Evolutionary conservation across 2,329 filamentous ascomycete genomes (phyloP), one percentile per base, ranked within the genome.

Genomic region (Paraphaeosphaeria minitans): DNA sequence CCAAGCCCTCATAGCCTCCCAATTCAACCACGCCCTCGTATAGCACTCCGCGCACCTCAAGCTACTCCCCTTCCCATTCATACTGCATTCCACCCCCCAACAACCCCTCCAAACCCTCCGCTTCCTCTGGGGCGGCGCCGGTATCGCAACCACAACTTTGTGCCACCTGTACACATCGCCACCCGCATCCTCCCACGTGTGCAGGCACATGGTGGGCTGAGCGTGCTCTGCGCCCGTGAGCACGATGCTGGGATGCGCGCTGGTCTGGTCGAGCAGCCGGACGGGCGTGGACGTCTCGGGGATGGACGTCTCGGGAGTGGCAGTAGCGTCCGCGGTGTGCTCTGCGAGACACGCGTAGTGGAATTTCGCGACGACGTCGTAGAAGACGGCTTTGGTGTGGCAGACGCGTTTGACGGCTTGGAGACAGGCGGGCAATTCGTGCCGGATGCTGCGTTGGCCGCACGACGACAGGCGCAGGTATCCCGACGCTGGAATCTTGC

Each of bases 151-250:
- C 12, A 22, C 41, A 43, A 43, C 19, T 7, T 43, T n/a, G 22
- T 22, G 4, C 19, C 2, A 2, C 19, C 22, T 19, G 41, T 43
- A 43, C 41, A 12, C 10, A 10, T 43, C 41, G 2, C 22, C 21
- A 14, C 33, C 33, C n/a, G 49, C 33, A 12, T 29, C 45, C 14
- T 41, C 39, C 53, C 53, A 55, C 21, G 45, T 55, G 2, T 49
- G 10, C 16, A 41, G 13, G 22, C 48, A 45, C 33, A 55, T 49
- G 8, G 53, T 49, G 4, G 53, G 53, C 19, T 27, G 27, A 8
- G 29, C n/a, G 8, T 49, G 12, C 16, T 29, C 8, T 2, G 54
- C 35, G 1, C 45, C 37, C 10, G 46, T 43, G 37, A 56, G 46
- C n/a, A 50, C 19, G 31, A 56, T 45, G 7, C 31, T 9, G 7